Conservation (phyloP, 257 asterid genomes). For the Mitragyna speciosa region DNA sequence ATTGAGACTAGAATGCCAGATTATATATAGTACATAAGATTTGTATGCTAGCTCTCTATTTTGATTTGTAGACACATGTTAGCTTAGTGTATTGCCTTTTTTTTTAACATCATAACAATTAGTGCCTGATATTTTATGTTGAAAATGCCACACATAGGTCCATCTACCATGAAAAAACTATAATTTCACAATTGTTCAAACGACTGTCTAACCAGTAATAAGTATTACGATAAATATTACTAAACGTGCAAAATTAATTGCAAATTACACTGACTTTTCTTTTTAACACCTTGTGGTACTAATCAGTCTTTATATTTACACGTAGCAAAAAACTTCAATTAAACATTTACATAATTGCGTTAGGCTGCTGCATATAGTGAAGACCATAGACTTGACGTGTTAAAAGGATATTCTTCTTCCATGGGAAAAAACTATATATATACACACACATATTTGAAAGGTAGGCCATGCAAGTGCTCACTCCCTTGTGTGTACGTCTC, state of each 20-base stretch:
- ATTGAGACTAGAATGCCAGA: background rate
- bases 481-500: background rate
- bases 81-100: background rate
- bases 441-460: background rate
- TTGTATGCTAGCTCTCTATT: background rate
- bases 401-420: conserved; percentile 15
- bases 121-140: background rate
- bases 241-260: no score
- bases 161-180: background rate
- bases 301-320: no score
- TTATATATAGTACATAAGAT: background rate
- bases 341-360: no score
- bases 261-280: no score
- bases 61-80: background rate
- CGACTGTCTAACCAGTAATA: background rate
- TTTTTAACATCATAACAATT: background rate
- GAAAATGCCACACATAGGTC: background rate
- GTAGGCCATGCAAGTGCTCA: conserved; percentile 2
- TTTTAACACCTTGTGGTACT: no score
- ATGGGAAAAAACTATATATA: background rate
- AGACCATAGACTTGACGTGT: conserved; percentile 1
- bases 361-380: background rate
- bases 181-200: no score
- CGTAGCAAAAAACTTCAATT: no score
- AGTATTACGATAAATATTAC: background rate